Evolutionary conservation across 495 filamentous ascomycete genomes (phyloP), one percentile per base, ranked within the genome.

Genomic region (Peziza echinospora): DNA sequence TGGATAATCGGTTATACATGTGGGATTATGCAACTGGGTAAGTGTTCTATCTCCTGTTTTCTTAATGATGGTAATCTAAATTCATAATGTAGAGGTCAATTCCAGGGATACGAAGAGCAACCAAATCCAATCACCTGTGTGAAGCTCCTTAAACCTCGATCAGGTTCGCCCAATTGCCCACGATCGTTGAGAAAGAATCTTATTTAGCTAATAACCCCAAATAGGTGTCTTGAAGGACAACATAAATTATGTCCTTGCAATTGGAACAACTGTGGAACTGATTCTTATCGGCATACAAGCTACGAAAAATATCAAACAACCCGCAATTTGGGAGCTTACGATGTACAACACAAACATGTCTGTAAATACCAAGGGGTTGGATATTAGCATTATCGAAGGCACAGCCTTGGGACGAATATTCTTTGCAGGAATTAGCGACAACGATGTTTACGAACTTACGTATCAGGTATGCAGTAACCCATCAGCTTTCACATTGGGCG

Each of bases 1-100:
- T 99, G 56, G 89, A 99, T 64, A 93, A 89, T 62, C 77, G 81
- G 46, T 69, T 99, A 22, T 99, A 96, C 59, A 67, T 99, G 10
- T 99, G 89, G 89, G 89, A 99, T 62, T 99, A 93, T 57, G 87
- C 84, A 8, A 59, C 56, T 21, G 41, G 41, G 41, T 19, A 43
- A 5, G 41, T 10, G 8, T 43, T 8, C 8, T n/a, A n/a, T n/a
- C n/a, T n/a, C n/a, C n/a, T n/a, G n/a, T n/a, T n/a, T n/a, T n/a
- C n/a, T n/a, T n/a, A n/a, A n/a, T n/a, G n/a, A n/a, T n/a, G n/a
- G 26, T 8, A 34, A 34, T 8, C 26, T 8, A 8, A 34, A 8
- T 34, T 8, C 8, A n/a, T 34, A 34, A n/a, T 8, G n/a, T 51
- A 59, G 34, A 50, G 47, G 9, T 51, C 47, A 5, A 8, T 59